These are phyloP conservation scores for Phytopythium montanum DNA, from an alignment of 352 stramenopile species.

Conservation along the genomic window DNA sequence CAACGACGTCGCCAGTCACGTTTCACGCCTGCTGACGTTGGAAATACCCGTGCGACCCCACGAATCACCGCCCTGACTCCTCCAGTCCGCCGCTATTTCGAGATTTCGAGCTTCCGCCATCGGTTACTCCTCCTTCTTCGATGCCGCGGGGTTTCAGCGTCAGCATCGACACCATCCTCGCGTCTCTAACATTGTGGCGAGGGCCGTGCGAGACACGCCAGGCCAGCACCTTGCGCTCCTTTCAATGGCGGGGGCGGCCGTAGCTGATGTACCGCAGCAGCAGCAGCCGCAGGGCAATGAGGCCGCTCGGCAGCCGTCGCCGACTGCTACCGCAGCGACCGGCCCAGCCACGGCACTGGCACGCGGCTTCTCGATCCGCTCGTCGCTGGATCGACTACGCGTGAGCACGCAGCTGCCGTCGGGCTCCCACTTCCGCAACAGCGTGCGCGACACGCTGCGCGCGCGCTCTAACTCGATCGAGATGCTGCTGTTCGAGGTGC, in stretches of 20 bases:
- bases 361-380: conserved; percentile 8
- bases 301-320: not conserved
- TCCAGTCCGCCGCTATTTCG: not conserved
- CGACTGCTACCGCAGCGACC: not conserved
- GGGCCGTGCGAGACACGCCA: no score
- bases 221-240: not conserved
- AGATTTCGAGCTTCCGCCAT: no score
- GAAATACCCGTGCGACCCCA: no score
- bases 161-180: not conserved
- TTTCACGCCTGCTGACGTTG: not conserved
- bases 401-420: conserved; percentile 11
- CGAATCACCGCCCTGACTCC: no score
- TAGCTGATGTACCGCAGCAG: conserved; percentile 4
- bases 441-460: conserved; percentile 25
- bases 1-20: not conserved
- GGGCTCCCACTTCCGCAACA: conserved; percentile 12
- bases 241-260: not conserved
- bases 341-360: not conserved
- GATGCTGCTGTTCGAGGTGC: conserved; percentile 37
- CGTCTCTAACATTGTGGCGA: no score
- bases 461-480: conserved; percentile 52
- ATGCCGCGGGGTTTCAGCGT: not conserved
- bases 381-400: conserved; percentile 17
- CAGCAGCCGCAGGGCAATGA: conserved; percentile 5
- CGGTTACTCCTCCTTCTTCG: not conserved